Evolutionary conservation across 805 yeast species (phyloP), one percentile per base, ranked within the genome.

Genomic region (Alloascoidea africana): DNA sequence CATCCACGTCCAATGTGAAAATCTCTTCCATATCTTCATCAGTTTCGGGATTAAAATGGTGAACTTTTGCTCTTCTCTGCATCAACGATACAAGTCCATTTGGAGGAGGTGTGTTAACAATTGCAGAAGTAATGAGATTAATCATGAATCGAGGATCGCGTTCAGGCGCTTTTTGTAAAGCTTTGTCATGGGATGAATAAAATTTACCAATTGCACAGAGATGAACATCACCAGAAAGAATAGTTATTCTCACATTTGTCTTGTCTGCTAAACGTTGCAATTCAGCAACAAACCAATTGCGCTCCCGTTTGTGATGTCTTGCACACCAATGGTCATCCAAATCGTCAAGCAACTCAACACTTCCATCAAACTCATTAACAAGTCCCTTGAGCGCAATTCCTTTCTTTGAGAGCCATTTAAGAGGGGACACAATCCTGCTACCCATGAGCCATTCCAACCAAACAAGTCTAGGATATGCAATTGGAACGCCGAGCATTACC

Each of bases 311-410:
- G 59, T 89, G 98, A 53, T 77, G 70, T 41, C 67, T 67, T 3
- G 95, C 78, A 55, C 96, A 86, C 98, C 98, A 89, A 59, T 89
- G 97, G 54, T 89, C 98, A 51, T 86, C 78, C 56, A 91, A 65
- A 54, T 89, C 97, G 52, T 91, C 97, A 46, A 91, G 66, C 13
- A 89, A 72, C 58, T 89, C 97, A 4, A 89, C 76, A 32, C 80
- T 73, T 2, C 96, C 96, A 53, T 87, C 96, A 50, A 87, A 89
- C 47, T 83, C 91, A 52, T 91, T 89, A 17, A 85, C 85, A 23
- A 89, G 57, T 0, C 94, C 93, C 41, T 68, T 66, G 36, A 75
- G 69, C 27, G 76, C 53, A 32, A 81, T 56, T 5, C 50, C 44
- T 36, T 49, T 52, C 23, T 50, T 46, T 2, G 65, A 67, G 17